phyloP scores from a whole-genome alignment of 441 rosid species.

The Isatis lusitanica region DNA sequence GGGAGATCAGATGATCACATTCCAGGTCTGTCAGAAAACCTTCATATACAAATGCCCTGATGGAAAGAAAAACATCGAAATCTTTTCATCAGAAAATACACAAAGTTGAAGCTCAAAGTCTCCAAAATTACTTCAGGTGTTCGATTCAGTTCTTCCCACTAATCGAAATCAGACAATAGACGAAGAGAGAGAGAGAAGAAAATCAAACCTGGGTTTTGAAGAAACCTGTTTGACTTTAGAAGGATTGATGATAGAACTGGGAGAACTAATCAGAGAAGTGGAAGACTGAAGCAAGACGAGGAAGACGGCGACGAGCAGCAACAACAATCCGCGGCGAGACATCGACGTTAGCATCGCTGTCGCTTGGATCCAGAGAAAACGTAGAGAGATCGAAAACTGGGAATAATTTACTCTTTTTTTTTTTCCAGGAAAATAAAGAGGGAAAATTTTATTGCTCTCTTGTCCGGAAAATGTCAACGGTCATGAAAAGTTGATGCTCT shows the following conservation, averaged over 20 bases:
- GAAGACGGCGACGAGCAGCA: slow-evolving; percentile 42
- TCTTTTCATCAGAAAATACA: neutral
- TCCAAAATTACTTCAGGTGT: neutral
- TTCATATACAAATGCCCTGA: slow-evolving; percentile 88
- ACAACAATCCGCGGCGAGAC: slow-evolving; percentile 33
- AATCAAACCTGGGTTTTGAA: slow-evolving; percentile 75
- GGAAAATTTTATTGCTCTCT: slow-evolving; percentile 13
- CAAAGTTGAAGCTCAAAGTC: neutral
- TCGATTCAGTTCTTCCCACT: neutral
- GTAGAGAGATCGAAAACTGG: slow-evolving; percentile 18
- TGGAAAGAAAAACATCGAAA: neutral
- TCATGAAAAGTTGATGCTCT: slow-evolving; percentile 29
- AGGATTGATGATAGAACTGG: slow-evolving; percentile 71
- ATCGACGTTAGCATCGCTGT: slow-evolving; percentile 19
- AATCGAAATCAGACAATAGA: neutral
- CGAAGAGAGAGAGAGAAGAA: neutral
- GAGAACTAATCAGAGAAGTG: slow-evolving; percentile 46
- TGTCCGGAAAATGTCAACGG: slow-evolving; percentile 38
- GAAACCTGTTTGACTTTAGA: slow-evolving; percentile 89
- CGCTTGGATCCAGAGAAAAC: slow-evolving; percentile 29
- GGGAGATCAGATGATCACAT: slow-evolving; percentile 88
- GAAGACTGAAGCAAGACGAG: slow-evolving; percentile 43
- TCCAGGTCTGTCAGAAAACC: slow-evolving; percentile 89
- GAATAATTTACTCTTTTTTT: neutral
- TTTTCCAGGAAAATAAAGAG: slow-evolving; percentile 21